Percentiles rank a stretch among this genome's conserved stretches.
phyloP scores from a whole-genome alignment of 2,329 filamentous ascomycete species.

The Xylariaceae sp. region DNA sequence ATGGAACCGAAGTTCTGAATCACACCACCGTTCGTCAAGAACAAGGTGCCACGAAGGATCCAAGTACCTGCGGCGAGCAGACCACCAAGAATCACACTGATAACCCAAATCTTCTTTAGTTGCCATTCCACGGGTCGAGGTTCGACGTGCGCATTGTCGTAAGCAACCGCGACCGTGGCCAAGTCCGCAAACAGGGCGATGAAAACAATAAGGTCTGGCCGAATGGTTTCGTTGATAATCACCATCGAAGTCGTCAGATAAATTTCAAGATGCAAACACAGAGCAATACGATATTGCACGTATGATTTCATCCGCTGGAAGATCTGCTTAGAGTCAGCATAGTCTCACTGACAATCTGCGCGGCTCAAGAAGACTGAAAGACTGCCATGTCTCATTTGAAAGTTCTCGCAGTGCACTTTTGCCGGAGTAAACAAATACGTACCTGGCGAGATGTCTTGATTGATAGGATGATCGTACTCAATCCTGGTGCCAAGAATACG shows the following conservation, averaged over 20 bases:
- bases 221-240: conserved; percentile 78
- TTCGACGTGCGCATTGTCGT: conserved; percentile 80
- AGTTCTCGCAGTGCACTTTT: too few species aligned
- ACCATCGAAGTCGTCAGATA: conserved; percentile 81
- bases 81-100: conserved; percentile 70
- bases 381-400: too few species aligned
- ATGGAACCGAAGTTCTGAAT: conserved; percentile 77
- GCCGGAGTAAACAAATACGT: conserved; percentile 12
- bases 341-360: too few species aligned
- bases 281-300: conserved; percentile 77
- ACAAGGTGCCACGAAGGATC: conserved; percentile 74
- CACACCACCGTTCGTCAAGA: conserved; percentile 72
- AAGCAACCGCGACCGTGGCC: conserved; percentile 78
- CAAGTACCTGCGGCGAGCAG: conserved; percentile 74
- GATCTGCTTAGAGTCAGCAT: conserved; percentile 53
- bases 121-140: conserved; percentile 80
- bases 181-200: conserved; percentile 80
- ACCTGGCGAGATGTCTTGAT: conserved; percentile 72
- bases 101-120: conserved; percentile 81
- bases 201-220: conserved; percentile 76
- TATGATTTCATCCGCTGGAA: conserved; percentile 82
- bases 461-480: conserved; percentile 72
- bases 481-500: conserved; percentile 75
- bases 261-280: conserved; percentile 76
- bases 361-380: neutral